Conservation (phyloP, 768 basidiomycete genomes). For the Lyophyllum shimeji region DNA sequence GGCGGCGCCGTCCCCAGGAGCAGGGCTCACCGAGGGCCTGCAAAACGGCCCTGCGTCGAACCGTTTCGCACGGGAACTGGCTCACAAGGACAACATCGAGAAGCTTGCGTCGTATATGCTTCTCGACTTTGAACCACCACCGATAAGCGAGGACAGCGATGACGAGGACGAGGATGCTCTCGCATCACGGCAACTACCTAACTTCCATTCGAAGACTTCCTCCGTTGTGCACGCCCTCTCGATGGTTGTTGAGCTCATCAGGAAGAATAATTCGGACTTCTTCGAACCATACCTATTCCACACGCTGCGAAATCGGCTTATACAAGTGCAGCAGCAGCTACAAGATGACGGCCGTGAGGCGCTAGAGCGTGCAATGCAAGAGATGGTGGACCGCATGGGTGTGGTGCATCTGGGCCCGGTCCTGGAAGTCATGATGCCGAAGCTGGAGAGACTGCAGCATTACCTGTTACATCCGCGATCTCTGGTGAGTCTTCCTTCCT, state of each 20-base stretch:
- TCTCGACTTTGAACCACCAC: slow-evolving; percentile 48
- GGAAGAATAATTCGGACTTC: slow-evolving; percentile 98
- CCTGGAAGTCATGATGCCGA: slow-evolving; percentile 68
- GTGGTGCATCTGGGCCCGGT: slow-evolving; percentile 90
- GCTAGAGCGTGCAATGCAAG: slow-evolving; percentile 70
- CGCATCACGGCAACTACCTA: slow-evolving; percentile 26
- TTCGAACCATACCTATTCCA: slow-evolving; percentile 98
- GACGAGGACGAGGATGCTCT: slow-evolving; percentile 21
- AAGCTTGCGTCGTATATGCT: slow-evolving; percentile 79
- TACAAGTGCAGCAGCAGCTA: slow-evolving; percentile 79
- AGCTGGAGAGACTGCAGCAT: slow-evolving; percentile 66
- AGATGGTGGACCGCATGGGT: slow-evolving; percentile 82
- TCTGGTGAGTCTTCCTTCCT: slow-evolving; percentile 48
- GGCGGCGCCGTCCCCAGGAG: slow-evolving; percentile 83
- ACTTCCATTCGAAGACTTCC: slow-evolving; percentile 60
- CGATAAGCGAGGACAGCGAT: slow-evolving; percentile 16
- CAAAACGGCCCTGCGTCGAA: slow-evolving; percentile 79
- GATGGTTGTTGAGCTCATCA: slow-evolving; percentile 89
- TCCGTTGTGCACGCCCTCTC: slow-evolving; percentile 86
- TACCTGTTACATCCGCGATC: slow-evolving; percentile 75
- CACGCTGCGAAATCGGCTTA: slow-evolving; percentile 86
- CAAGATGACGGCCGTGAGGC: slow-evolving; percentile 64
- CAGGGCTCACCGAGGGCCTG: slow-evolving; percentile 67
- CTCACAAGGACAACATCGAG: slow-evolving; percentile 65
- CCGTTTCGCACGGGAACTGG: slow-evolving; percentile 86